Evolutionary conservation across 352 stramenopile species (phyloP).

Genomic region (Pythium plurisporium): DNA sequence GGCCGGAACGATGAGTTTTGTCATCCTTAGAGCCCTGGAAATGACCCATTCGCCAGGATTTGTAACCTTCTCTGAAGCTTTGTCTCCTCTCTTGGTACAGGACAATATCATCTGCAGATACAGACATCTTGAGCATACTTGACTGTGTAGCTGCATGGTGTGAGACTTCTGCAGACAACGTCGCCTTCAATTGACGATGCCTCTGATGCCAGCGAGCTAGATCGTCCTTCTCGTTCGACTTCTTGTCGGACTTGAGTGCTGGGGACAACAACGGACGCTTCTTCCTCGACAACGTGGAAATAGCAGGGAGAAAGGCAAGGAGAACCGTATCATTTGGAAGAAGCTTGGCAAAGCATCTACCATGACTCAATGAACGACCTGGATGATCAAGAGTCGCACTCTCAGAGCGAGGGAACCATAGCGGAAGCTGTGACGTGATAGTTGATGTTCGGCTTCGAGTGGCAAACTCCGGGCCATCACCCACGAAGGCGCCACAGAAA

Average conservation of each 20-base stretch:
- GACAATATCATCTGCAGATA: conserved; percentile 81
- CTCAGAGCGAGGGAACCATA: conserved; percentile 60
- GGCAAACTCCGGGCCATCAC: not conserved
- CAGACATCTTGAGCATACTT: conserved; percentile 49
- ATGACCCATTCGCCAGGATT: conserved; percentile 82
- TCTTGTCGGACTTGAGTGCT: not conserved
- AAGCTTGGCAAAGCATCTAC: conserved; percentile 85
- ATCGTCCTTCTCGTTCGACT: not conserved
- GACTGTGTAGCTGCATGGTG: not conserved
- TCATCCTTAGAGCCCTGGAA: conserved; percentile 68
- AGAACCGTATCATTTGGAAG: conserved; percentile 67
- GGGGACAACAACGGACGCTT: conserved; percentile 26
- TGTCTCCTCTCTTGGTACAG: conserved; percentile 74
- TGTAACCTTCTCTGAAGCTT: conserved; percentile 81
- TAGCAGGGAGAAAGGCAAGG: conserved; percentile 69
- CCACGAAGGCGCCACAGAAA: conserved; percentile 7
- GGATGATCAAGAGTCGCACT: not conserved
- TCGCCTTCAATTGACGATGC: conserved; percentile 11
- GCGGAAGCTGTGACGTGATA: conserved; percentile 54
- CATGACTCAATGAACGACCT: conserved; percentile 40
- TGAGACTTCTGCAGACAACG: conserved; percentile 3
- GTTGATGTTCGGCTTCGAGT: not conserved
- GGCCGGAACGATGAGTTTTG: conserved; percentile 45
- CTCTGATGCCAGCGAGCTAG: conserved; percentile 15
- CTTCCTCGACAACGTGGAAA: conserved; percentile 49